A percentile compares a stretch with the other conserved stretches of the same genome.
These are phyloP conservation scores for Rhizopus microsporus DNA, from an alignment of 371 early-diverging fungal genomes.

Conservation along the genomic window DNA sequence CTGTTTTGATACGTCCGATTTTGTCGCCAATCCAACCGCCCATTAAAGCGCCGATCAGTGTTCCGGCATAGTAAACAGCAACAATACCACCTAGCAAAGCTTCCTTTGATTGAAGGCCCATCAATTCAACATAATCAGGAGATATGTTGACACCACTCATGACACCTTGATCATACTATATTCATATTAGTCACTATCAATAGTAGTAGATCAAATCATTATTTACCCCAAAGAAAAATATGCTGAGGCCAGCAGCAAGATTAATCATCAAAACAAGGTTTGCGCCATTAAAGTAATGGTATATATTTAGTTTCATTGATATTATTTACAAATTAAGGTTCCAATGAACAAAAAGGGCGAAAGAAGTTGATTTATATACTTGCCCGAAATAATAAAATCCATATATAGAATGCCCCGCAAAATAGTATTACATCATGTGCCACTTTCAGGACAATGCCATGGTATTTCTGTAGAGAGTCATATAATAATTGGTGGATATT, in stretches of 20 bases:
- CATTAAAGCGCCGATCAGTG: slow-evolving; percentile 44
- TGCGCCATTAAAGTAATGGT: slow-evolving; percentile 18
- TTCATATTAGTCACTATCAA: not conserved
- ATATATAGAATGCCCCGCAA: no score
- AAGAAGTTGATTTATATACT: no score
- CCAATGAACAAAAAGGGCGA: no score
- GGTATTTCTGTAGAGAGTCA: no score
- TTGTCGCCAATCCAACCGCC: slow-evolving; percentile 46
- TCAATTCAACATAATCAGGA: slow-evolving; percentile 38
- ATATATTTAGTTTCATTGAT: slow-evolving; percentile 11
- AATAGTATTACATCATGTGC: no score
- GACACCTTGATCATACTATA: slow-evolving; percentile 51
- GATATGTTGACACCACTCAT: slow-evolving; percentile 49
- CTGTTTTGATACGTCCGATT: slow-evolving; percentile 43
- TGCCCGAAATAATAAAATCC: no score
- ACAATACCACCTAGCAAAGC: slow-evolving; percentile 45
- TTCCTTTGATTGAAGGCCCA: slow-evolving; percentile 39
- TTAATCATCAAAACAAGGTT: slow-evolving; percentile 37
- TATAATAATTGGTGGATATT: no score
- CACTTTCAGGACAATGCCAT: no score
- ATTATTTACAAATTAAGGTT: not conserved
- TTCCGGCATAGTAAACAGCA: slow-evolving; percentile 43
- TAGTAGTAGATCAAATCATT: not conserved
- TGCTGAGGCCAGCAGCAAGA: slow-evolving; percentile 44
- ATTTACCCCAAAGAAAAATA: slow-evolving; percentile 52